Base-by-base conservation (phyloP, 768 basidiomycete genomes). In the Gloeostereum incarnatum region DNA sequence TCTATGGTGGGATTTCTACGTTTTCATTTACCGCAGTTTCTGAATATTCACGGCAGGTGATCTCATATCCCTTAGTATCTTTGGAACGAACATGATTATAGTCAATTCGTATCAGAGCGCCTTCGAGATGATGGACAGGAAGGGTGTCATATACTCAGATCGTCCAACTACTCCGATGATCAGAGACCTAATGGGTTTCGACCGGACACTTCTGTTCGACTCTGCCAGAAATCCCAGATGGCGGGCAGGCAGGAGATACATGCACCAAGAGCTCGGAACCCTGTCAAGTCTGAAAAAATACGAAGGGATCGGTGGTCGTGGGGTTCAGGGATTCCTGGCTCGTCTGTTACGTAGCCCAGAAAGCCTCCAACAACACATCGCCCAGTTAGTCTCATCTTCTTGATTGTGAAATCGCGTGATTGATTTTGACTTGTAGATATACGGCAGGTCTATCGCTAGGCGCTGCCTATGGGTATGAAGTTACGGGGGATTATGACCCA, bases 131-230 rank as follows among this genome's bases (percentile, higher is more conserved):
- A 52, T 68, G 27, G 62, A 68, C 25, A 64, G 63, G 48, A 63
- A 63, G 42, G 62, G 63, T 22, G 45, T 57, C 27, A 49, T 55
- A 21, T 67, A 69, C 42, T 68, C 66, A 16, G 66, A 67, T 46
- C 59, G 65, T 18, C 65, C 65, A 1, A 32, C 40, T 3, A 42
- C 44, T 23, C 44, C 45, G 8, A 50, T 50, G 49, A 35, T 42
- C 13, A 46, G 49, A 18, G 47, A 50, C 30, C 30, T 50, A 18
- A 45, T 44, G 35, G 34, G 43, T 22, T 19, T 26, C 21, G 25
- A 45, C 14, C 14, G 35, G 21, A 36, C 40, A 5, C 32, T 43
- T 27, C 26, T 40, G 5, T 38, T 36, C 30, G 25, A n/a, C n/a
- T n/a, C n/a, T n/a, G n/a, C n/a, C n/a, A n/a, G n/a, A n/a, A n/a